These are phyloP conservation scores for Stephania cephalantha DNA, from an alignment of 164 flowering plant genomes.

Conservation along the genomic window DNA sequence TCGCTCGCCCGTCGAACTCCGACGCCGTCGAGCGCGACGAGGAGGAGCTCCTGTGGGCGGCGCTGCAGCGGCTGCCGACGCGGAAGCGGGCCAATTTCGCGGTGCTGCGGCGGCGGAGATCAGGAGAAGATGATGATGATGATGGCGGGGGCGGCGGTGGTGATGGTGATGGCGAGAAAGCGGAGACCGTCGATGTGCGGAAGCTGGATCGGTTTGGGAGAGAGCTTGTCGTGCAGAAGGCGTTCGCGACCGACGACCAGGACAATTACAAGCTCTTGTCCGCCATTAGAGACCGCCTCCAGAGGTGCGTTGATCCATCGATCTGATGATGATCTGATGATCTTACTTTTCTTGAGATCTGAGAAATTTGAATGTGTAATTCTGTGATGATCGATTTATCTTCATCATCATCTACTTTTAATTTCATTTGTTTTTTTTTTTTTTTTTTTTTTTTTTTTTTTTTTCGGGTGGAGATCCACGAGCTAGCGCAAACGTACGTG, in stretches of 20 bases:
- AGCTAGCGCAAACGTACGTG: no score
- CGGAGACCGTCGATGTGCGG: slow-evolving; percentile 57
- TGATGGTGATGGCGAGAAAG: not conserved
- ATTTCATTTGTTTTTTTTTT: no score
- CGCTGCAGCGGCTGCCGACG: slow-evolving; percentile 64
- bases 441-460: no score
- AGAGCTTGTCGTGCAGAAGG: slow-evolving; percentile 59
- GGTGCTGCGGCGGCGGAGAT: slow-evolving; percentile 23
- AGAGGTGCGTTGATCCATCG: slow-evolving; percentile 31
- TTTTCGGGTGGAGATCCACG: no score
- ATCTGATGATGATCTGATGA: no score
- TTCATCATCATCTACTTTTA: no score
- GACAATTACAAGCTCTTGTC: slow-evolving; percentile 62
- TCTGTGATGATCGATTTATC: no score
- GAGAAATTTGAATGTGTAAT: no score
- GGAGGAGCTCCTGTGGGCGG: slow-evolving; percentile 72
- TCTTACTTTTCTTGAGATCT: no score
- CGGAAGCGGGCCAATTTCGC: slow-evolving; percentile 46
- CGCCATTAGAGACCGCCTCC: slow-evolving; percentile 66
- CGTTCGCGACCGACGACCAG: slow-evolving; percentile 71
- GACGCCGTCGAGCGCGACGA: slow-evolving; percentile 57
- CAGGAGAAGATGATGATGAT: not conserved
- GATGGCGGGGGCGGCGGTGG: slow-evolving; percentile 9
- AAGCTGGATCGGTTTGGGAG: slow-evolving; percentile 49
- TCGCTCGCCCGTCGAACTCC: slow-evolving; percentile 54